A percentile compares a stretch with the other conserved stretches of the same genome.
phyloP scores from a whole-genome alignment of 2,329 filamentous ascomycete genomes.

The Epichloe brachyelytri region DNA sequence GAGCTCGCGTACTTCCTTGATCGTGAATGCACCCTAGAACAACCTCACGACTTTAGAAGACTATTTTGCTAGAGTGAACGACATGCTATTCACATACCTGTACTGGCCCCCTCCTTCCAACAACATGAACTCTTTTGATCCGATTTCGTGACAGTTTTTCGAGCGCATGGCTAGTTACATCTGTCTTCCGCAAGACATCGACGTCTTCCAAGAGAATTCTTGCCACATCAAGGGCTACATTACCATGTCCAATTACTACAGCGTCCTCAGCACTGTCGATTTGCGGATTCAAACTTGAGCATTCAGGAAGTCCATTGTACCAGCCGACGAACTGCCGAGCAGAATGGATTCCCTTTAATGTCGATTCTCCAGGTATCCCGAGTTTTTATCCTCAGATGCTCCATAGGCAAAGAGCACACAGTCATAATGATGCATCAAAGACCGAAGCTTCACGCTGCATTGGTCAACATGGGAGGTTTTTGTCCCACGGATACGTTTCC shows the following conservation, averaged over 20 bases:
- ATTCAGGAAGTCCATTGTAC: conserved; percentile 93
- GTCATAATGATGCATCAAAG: conserved; percentile 73
- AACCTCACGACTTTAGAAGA: neutral
- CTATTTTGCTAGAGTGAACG: neutral
- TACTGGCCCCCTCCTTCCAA: conserved; percentile 78
- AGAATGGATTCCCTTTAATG: conserved; percentile 63
- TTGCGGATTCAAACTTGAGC: conserved; percentile 57
- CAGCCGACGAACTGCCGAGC: conserved; percentile 91
- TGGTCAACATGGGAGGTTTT: conserved; percentile 24
- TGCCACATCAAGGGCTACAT: conserved; percentile 89
- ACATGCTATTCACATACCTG: conserved; percentile 41
- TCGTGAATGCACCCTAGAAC: conserved; percentile 72
- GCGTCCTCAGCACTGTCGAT: conserved; percentile 67
- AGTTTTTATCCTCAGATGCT: conserved; percentile 71
- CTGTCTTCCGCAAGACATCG: conserved; percentile 62
- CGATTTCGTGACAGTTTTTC: conserved; percentile 58
- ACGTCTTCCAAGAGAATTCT: conserved; percentile 71
- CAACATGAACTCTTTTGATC: conserved; percentile 70
- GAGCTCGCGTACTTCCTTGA: conserved; percentile 85
- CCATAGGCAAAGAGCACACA: conserved; percentile 89
- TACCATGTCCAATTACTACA: conserved; percentile 85
- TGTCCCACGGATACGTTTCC: conserved; percentile 75
- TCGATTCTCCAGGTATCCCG: conserved; percentile 65
- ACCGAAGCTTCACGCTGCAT: conserved; percentile 48
- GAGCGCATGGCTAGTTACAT: conserved; percentile 78